A percentile compares a stretch with the other conserved stretches of the same genome.
Evolutionary conservation across 768 basidiomycete species (phyloP).

Genomic region (Hygrophorus pudorinus): DNA sequence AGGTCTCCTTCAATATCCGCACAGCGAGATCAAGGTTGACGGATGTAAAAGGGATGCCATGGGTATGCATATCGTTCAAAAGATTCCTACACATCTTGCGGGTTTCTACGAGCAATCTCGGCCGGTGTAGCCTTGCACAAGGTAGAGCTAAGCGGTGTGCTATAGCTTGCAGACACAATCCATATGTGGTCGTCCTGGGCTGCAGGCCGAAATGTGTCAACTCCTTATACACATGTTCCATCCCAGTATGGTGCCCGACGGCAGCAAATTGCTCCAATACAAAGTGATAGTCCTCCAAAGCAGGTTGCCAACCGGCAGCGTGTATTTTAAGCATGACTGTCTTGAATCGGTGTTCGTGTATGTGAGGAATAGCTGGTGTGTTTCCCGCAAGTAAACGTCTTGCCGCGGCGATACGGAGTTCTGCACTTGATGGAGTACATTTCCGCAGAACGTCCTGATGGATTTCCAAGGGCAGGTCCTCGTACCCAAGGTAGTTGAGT

Average conservation of each 20-base stretch:
- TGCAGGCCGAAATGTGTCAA: slow-evolving; percentile 32
- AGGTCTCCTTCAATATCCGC: slow-evolving; percentile 58
- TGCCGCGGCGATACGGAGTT: slow-evolving; percentile 36
- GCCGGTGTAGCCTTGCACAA: slow-evolving; percentile 26
- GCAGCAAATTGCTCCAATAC: slow-evolving; percentile 68
- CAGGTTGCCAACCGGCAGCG: slow-evolving; percentile 32
- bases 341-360: slow-evolving; percentile 60
- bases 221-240: slow-evolving; percentile 52
- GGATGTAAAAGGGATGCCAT: slow-evolving; percentile 40
- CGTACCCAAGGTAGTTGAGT: slow-evolving; percentile 35
- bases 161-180: slow-evolving; percentile 57
- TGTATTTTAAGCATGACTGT: slow-evolving; percentile 64
- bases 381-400: slow-evolving; percentile 30
- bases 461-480: slow-evolving; percentile 47
- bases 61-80: slow-evolving; percentile 46
- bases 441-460: slow-evolving; percentile 64
- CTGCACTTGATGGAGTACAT: slow-evolving; percentile 40
- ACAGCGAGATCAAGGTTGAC: slow-evolving; percentile 57
- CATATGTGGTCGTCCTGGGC: slow-evolving; percentile 50
- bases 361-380: slow-evolving; percentile 30
- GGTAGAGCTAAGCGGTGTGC: slow-evolving; percentile 59
- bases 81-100: slow-evolving; percentile 38
- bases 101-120: slow-evolving; percentile 29
- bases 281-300: slow-evolving; percentile 66
- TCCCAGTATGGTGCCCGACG: slow-evolving; percentile 57